Evolutionary conservation across 805 yeast species (phyloP).

Genomic region (Metschnikowia chrysomelidarum): DNA sequence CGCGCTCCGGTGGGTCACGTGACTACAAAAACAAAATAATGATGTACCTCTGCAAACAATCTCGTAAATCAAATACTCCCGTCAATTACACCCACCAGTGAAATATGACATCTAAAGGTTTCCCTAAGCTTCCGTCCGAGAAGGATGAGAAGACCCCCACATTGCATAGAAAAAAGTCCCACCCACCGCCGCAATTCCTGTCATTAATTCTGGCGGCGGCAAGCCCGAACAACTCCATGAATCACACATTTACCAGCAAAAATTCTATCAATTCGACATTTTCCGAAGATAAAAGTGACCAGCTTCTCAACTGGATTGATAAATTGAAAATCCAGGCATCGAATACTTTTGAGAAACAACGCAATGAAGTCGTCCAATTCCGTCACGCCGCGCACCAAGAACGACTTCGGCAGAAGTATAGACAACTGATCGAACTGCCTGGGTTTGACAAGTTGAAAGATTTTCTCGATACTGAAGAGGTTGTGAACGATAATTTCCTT

Average conservation of each 20-base stretch:
- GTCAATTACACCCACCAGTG: not conserved
- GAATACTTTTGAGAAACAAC: slow-evolving; percentile 13
- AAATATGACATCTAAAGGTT: slow-evolving; percentile 2
- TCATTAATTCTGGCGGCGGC: not conserved
- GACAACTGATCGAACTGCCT: slow-evolving; percentile 26
- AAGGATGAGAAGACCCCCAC: not conserved
- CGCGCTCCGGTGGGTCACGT: slow-evolving; percentile 1
- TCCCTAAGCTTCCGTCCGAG: slow-evolving; percentile 4
- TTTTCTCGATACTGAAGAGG: slow-evolving; percentile 2
- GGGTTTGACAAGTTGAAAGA: slow-evolving; percentile 24
- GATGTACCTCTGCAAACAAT: no score
- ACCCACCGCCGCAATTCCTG: not conserved
- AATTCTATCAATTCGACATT: slow-evolving; percentile 1
- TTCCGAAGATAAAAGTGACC: slow-evolving; percentile 9
- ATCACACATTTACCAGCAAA: not conserved
- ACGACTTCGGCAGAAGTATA: slow-evolving; percentile 20
- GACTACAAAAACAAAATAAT: slow-evolving; percentile 1
- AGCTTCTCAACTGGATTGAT: slow-evolving; percentile 19
- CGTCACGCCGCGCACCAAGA: slow-evolving; percentile 15
- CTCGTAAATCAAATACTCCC: no score
- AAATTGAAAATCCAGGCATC: slow-evolving; percentile 15
- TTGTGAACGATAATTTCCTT: not conserved
- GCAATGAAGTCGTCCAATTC: slow-evolving; percentile 12
- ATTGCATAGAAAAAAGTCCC: slow-evolving; percentile 7
- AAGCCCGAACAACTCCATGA: not conserved